Base-by-base conservation (phyloP, 768 basidiomycete species). In the Suillus lakei region DNA sequence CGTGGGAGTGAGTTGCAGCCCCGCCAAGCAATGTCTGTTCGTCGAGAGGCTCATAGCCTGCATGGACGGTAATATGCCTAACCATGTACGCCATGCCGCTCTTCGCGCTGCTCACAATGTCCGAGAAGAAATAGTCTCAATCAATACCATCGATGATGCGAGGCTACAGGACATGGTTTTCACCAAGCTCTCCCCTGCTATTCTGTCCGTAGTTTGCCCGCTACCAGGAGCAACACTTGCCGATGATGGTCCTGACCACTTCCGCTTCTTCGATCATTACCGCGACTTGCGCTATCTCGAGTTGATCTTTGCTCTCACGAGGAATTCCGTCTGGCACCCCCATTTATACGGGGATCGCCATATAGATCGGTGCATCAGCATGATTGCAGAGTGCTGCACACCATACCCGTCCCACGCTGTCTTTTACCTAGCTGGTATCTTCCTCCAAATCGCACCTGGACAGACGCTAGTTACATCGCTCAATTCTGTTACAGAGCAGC, bases 191-290 rank as follows among this genome's bases (percentile, higher is more conserved):
- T 50, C 26, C 26, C 48, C 48, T 6, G 15, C 48, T 16, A 50
- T 50, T 15, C 48, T 28, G 6, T 26, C 26, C 26, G 26, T 4
- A 1, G 48, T 28, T 16, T 50, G 26, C 28, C 48, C 15, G 4
- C 48, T 4, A 16, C 26, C 48, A 50, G 26, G 26, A 2, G 15
- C 15, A 28, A 50, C 48, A 26, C 48, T 1, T 7, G 6, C 48
- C 26, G 23, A 26, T 16, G 6, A 48, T 48, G 46, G 3, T 15
- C 23, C n/a, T 26, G 26, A 28, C 50, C n/a, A n/a, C n/a, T n/a
- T n/a, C n/a, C 8, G 1, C 26, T 28, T 28, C 0, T 28, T 51
- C 8, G 0, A 9, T 28, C 0, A 8, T 18, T 0, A 2, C 0
- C 26, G 16, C 26, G 26, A 51, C 50, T 18, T 9, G 16, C 28